A percentile compares a stretch with the other conserved stretches of the same genome.
These are phyloP conservation scores for Dictyostelium brefeldianum DNA, from an alignment of 78 protist genomes.

Conservation along the genomic window DNA sequence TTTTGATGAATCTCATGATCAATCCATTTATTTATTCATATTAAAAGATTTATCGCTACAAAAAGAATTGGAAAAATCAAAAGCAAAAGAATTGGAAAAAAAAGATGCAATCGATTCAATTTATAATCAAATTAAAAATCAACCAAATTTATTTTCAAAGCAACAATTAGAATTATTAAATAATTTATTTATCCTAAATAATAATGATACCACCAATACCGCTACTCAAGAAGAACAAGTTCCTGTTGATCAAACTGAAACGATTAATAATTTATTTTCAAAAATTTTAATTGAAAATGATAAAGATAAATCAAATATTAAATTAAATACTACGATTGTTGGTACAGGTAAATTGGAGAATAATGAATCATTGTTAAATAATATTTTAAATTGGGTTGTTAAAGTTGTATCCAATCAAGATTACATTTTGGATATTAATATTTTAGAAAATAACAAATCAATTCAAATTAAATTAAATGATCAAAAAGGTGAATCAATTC, in stretches of 20 bases:
- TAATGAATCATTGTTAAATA: too few species aligned
- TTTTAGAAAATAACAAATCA: too few species aligned
- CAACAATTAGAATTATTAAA: slow-evolving; percentile 6
- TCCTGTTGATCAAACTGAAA: background rate
- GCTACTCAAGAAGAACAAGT: background rate
- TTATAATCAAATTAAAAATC: background rate
- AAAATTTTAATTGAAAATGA: background rate
- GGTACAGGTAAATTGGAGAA: background rate
- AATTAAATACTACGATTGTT: background rate
- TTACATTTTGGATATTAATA: too few species aligned
- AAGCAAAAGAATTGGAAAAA: background rate
- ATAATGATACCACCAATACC: background rate
- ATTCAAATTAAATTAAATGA: too few species aligned
- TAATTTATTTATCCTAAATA: background rate
- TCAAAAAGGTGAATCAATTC: too few species aligned
- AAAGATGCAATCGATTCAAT: background rate
- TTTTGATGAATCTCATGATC: background rate
- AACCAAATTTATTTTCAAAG: background rate
- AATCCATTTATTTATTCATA: background rate
- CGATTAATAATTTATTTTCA: background rate
- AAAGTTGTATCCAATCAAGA: too few species aligned
- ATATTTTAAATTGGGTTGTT: too few species aligned
- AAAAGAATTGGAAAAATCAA: background rate
- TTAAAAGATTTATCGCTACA: slow-evolving; percentile 3
- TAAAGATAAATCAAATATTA: background rate